These are phyloP conservation scores for Plenodomus lindquistii DNA, from an alignment of 2,329 filamentous ascomycete species.

Conservation along the genomic window DNA sequence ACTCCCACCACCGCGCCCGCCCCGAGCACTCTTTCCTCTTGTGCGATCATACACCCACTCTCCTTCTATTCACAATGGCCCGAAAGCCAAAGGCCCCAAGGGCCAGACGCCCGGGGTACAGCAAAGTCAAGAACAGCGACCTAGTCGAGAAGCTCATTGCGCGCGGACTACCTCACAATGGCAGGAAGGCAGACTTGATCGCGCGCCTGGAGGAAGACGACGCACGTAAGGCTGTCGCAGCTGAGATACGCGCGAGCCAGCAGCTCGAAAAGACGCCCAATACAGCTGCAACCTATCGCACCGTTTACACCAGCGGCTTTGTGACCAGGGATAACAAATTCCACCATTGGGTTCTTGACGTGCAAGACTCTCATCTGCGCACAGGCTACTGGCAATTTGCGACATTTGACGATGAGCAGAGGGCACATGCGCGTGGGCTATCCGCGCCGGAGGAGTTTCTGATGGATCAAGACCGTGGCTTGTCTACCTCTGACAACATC, in stretches of 20 bases:
- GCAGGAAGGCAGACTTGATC: background rate
- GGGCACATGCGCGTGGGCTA: constrained; percentile 14
- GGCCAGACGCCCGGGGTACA: background rate
- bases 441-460: constrained; percentile 19
- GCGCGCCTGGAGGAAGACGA: background rate
- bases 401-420: constrained; percentile 14
- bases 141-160: background rate
- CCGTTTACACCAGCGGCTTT: constrained; percentile 9
- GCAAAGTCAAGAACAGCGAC: background rate
- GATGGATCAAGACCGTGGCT: constrained; percentile 10
- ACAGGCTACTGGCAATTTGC: constrained; percentile 23
- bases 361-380: constrained; percentile 2
- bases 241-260: background rate
- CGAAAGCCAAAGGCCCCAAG: background rate
- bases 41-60: background rate
- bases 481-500: constrained; percentile 14
- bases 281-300: constrained; percentile 6
- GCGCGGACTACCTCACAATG: background rate
- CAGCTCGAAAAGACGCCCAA: background rate
- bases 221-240: background rate
- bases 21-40: background rate
- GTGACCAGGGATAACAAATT: constrained; percentile 11
- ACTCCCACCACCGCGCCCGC: too few relatives aligned
- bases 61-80: background rate
- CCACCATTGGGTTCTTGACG: constrained; percentile 6